Evolutionary conservation across 176 grass and related monocot species (phyloP), one percentile per base, ranked within the genome.

Genomic region (Saccharum officinarum): DNA sequence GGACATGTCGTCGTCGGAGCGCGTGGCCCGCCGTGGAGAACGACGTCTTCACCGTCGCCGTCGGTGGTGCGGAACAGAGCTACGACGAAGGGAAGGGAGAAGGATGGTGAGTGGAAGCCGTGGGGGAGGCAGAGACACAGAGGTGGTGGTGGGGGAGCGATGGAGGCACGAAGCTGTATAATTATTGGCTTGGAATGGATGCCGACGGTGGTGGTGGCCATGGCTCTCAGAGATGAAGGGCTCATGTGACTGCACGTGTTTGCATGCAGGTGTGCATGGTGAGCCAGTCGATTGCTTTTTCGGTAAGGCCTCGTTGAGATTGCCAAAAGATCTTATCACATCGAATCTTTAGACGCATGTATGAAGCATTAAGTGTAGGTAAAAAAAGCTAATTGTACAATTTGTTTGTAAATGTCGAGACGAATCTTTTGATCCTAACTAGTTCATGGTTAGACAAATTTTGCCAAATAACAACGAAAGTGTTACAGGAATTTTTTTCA

Each of bases 101-200:
- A 75, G 69, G 82, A 73, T 80, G 73, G 79, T 7, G 28, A 92
- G 69, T 84, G 85, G 45, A 86, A 75, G 72, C 87, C 44, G 76
- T 68, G 57, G 68, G 84, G 16, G 85, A 80, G 42, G 75, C 61
- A 42, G 82, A 20, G 70, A 54, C n/a, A 33, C 5, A 16, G 12
- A 16, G 28, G 25, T 26, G 67, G 26, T 8, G 36, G 54, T 15
- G 61, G 70, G 33, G 40, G 81, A 80, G 38, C 7, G 65, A 65
- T 64, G 16, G 54, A 78, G 75, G 75, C 45, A 80, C 8, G 25
- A 23, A 78, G 46, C 16, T 28, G 46, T 84, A 12, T 68, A 80
- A 69, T 20, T 79, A 62, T 62, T 26, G 59, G 59, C 23, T 25
- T 26, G 59, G 11, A 8, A 0, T 14, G 61, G 70, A 67, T 54